Evolutionary conservation across 495 filamentous ascomycete genomes (phyloP).

Genomic region (Lasiosphaeris hirsuta): DNA sequence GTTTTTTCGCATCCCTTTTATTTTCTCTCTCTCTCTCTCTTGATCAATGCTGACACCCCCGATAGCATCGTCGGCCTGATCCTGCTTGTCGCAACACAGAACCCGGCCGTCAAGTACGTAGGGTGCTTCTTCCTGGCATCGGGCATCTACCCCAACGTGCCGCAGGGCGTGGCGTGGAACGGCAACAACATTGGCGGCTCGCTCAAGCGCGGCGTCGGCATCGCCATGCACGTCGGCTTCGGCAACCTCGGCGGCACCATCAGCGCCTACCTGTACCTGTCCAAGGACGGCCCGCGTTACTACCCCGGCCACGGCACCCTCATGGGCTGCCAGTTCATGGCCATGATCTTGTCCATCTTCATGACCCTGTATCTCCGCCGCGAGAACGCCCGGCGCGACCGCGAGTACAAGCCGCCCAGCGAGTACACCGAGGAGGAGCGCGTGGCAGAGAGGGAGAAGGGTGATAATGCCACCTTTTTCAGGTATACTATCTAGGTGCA

Average conservation of each 20-base stretch:
- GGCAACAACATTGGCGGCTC: conserved; percentile 80
- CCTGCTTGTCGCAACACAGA: conserved; percentile 54
- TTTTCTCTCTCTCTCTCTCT: background rate
- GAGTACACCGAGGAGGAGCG: conserved; percentile 49
- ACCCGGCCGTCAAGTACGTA: conserved; percentile 61
- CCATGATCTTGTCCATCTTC: conserved; percentile 46
- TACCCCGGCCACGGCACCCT: conserved; percentile 57
- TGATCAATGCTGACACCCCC: conserved; percentile 24
- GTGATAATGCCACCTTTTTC: conserved; percentile 54
- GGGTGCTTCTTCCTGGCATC: conserved; percentile 65
- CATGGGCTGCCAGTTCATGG: conserved; percentile 43
- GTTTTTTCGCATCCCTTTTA: conserved; percentile 4
- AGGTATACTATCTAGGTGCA: conserved; percentile 45
- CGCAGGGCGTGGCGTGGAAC: conserved; percentile 74
- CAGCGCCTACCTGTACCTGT: conserved; percentile 66
- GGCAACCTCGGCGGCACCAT: conserved; percentile 72
- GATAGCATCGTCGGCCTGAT: conserved; percentile 58
- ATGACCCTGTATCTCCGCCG: conserved; percentile 57
- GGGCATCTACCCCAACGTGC: conserved; percentile 73
- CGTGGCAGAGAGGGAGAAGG: conserved; percentile 41
- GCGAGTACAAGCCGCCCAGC: conserved; percentile 39
- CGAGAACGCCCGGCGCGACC: conserved; percentile 58
- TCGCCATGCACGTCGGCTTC: conserved; percentile 79
- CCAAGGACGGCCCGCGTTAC: conserved; percentile 56
- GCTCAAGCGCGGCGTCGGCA: conserved; percentile 73